Evolutionary conservation across 73 alveolate genomes (phyloP).

Genomic region (Paramecium pentaurelia): DNA sequence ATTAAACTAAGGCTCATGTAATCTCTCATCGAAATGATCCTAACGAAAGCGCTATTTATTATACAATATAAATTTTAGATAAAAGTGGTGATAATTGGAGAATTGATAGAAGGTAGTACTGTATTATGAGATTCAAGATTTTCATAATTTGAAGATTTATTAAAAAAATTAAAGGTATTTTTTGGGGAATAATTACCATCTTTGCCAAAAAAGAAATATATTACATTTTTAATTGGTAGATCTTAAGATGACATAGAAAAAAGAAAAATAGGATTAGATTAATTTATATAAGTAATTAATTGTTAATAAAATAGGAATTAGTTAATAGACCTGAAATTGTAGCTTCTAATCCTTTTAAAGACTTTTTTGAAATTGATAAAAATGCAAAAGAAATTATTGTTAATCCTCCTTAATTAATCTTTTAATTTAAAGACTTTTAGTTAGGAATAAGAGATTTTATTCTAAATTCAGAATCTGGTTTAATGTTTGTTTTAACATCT

Average conservation of each 20-base stretch:
- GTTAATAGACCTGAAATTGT: slow-evolving; percentile 49
- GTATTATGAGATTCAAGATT: background rate
- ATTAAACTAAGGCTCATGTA: background rate
- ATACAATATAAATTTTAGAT: background rate
- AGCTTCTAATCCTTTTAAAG: slow-evolving; percentile 31
- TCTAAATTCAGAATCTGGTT: slow-evolving; percentile 22
- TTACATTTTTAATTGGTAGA: slow-evolving; percentile 44
- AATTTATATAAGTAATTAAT: slow-evolving; percentile 9
- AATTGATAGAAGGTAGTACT: slow-evolving; percentile 8
- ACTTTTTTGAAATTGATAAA: slow-evolving; percentile 59
- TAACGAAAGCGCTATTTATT: background rate
- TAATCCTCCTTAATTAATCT: slow-evolving; percentile 35
- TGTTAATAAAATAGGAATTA: background rate
- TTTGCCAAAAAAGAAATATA: slow-evolving; percentile 37
- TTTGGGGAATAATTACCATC: slow-evolving; percentile 50
- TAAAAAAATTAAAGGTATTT: slow-evolving; percentile 29
- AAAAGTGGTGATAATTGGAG: background rate
- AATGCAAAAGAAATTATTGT: slow-evolving; percentile 44
- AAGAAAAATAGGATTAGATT: slow-evolving; percentile 48
- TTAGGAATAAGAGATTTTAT: slow-evolving; percentile 54
- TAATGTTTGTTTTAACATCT: slow-evolving; percentile 38
- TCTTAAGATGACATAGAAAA: slow-evolving; percentile 38
- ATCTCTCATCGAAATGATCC: background rate
- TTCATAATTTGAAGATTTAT: slow-evolving; percentile 49
- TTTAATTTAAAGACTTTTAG: slow-evolving; percentile 39